Evolutionary conservation across 352 stramenopile genomes (phyloP).

Genomic region (Phytopythium aichiense): DNA sequence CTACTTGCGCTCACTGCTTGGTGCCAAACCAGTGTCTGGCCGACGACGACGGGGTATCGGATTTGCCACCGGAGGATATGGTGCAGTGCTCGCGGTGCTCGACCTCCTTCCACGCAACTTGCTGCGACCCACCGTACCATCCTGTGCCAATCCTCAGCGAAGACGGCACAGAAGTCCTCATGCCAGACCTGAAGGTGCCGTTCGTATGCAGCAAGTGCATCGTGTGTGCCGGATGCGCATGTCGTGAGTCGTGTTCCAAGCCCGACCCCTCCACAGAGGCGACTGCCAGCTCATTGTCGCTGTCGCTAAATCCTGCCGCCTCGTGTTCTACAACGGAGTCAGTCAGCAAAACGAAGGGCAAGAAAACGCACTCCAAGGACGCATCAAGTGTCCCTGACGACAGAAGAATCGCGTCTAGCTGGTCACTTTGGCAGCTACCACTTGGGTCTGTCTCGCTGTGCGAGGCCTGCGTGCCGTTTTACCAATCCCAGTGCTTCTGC

Average conservation of each 20-base stretch:
- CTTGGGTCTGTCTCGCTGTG: conserved; percentile 66
- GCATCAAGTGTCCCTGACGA: neutral
- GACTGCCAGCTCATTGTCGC: neutral
- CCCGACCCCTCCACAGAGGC: neutral
- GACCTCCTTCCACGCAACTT: conserved; percentile 56
- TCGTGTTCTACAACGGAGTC: neutral
- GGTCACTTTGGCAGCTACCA: conserved; percentile 73
- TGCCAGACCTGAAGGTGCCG: conserved; percentile 57
- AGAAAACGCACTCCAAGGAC: neutral
- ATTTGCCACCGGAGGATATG: conserved; percentile 27
- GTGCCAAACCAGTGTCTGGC: neutral
- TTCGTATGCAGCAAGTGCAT: conserved; percentile 71
- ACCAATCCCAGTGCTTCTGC: conserved; percentile 69
- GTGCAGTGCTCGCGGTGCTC: conserved; percentile 55
- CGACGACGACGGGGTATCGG: neutral
- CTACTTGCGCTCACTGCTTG: conserved; percentile 1
- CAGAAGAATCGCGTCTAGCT: conserved; percentile 11
- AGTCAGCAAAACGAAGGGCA: neutral
- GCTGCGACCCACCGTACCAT: conserved; percentile 70
- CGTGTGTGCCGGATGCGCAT: conserved; percentile 53
- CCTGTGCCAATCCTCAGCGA: conserved; percentile 47
- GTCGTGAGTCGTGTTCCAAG: conserved; percentile 6
- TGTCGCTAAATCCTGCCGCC: neutral
- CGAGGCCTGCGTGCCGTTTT: conserved; percentile 51
- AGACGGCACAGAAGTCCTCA: conserved; percentile 49